Base-by-base conservation (phyloP, 768 basidiomycete genomes). In the Suillus paluster region DNA sequence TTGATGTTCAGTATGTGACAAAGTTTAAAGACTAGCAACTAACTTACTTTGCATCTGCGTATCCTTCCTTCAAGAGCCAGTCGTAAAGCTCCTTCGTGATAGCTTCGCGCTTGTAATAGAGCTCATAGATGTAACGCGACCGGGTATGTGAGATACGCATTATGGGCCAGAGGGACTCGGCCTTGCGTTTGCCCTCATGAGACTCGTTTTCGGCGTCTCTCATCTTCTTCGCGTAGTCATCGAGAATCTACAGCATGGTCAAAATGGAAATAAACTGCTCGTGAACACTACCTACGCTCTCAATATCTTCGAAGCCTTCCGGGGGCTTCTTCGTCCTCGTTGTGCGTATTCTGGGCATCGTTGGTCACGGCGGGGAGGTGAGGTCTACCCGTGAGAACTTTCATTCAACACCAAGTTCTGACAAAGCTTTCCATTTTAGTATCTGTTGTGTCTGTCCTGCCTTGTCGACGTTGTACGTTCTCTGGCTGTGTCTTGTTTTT, bases 151-250 rank as follows among this genome's bases (percentile, higher is more conserved):
- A 92, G 71, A 99, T 95, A 39, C 95, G 89, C 95, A 99, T 99
- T 64, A 99, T 97, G 46, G 97, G 95, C 97, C 97, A 96, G 42
- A 95, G 76, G 6, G 91, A 91, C 78, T 95, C 94, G 27, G 90
- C 86, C 77, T 92, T 95, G 74, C 95, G 93, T 76, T 99, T 99
- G 65, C 97, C 97, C 75, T 99, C 97, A 74, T 99, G 97, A 2
- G 90, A 89, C 79, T 99, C 97, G 71, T 96, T 97, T 83, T 99
- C 97, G 1, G 93, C 97, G 77, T 99, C 97, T 59, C 97, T 83
- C 97, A 99, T 99, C 81, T 97, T 99, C 81, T 95, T 94, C 48
- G 94, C 92, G 75, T 99, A 99, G 78, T 99, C 97, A 67, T 99
- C 97, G 67, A 99, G 90, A 68, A 98, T 90, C 91, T 97, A 64